Evolutionary conservation across 129 eudicot genomes (phyloP).

Genomic region (Saussurea involucrata): DNA sequence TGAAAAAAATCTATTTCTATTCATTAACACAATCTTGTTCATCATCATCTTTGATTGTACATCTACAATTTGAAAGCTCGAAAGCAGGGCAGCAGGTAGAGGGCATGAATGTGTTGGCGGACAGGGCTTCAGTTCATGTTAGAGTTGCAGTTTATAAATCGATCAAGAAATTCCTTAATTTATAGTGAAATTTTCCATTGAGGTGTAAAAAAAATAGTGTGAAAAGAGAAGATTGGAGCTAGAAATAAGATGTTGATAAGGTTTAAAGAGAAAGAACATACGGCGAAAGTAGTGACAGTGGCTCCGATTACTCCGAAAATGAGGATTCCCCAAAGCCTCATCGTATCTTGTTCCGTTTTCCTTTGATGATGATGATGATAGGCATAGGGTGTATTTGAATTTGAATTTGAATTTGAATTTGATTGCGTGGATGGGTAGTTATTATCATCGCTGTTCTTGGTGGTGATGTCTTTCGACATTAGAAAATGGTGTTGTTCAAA

Average conservation of each 20-base stretch:
- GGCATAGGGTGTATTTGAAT: not conserved
- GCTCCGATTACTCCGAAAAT: slow-evolving; percentile 83
- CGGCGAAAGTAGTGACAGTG: slow-evolving; percentile 65
- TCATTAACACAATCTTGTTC: not conserved
- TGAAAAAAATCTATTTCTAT: not conserved
- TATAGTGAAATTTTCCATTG: no score
- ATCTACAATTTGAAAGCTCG: not conserved
- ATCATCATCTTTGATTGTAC: not conserved
- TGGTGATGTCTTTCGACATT: slow-evolving; percentile 15
- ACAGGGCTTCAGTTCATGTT: not conserved
- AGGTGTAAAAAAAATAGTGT: not conserved
- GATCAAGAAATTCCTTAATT: not conserved
- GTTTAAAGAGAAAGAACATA: slow-evolving; percentile 12
- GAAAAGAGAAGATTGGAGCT: not conserved
- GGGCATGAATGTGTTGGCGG: no score
- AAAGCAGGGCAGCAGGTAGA: not conserved
- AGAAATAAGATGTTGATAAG: not conserved
- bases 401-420: no score
- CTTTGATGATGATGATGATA: not conserved
- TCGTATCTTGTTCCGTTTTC: slow-evolving; percentile 29
- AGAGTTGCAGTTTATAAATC: not conserved
- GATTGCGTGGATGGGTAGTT: slow-evolving; percentile 23
- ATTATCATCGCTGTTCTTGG: slow-evolving; percentile 24
- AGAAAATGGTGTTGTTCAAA: not conserved
- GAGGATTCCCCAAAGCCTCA: slow-evolving; percentile 62